phyloP scores from a whole-genome alignment of 2,329 filamentous ascomycete genomes.

The Malbranchea cinnamomea region DNA sequence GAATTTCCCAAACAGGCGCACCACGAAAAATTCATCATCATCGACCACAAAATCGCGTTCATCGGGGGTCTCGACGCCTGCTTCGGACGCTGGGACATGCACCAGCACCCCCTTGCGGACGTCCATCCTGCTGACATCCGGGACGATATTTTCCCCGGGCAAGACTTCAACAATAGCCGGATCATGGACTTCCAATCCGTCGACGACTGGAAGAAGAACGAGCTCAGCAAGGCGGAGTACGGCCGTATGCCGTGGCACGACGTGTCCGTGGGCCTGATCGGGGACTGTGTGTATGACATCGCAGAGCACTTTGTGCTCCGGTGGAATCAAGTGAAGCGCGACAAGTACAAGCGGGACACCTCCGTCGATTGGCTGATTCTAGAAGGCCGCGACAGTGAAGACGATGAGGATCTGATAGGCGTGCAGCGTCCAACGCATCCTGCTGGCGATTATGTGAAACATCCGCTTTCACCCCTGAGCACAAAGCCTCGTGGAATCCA shows the following conservation, averaged over 20 bases:
- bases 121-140: constrained; percentile 71
- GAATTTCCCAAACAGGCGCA: constrained; percentile 51
- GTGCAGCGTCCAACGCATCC: constrained; percentile 83
- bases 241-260: constrained; percentile 98
- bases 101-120: constrained; percentile 72
- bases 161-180: constrained; percentile 95
- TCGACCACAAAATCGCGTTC: constrained; percentile 81
- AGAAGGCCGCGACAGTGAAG: constrained; percentile 56
- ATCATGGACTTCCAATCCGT: constrained; percentile 91
- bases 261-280: constrained; percentile 75
- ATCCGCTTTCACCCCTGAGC: constrained; percentile 57
- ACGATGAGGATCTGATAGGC: constrained; percentile 75
- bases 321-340: constrained; percentile 83
- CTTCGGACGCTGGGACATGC: constrained; percentile 83
- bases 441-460: constrained; percentile 71
- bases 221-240: constrained; percentile 77
- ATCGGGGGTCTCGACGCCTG: constrained; percentile 88
- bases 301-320: constrained; percentile 85
- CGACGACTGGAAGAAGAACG: constrained; percentile 80
- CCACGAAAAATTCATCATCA: constrained; percentile 91
- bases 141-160: constrained; percentile 79
- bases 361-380: constrained; percentile 74
- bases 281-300: constrained; percentile 81
- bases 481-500: constrained; percentile 48
- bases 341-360: constrained; percentile 80